These are phyloP conservation scores for Selenicereus undatus DNA, from an alignment of 148 eudicot species.

Conservation along the genomic window DNA sequence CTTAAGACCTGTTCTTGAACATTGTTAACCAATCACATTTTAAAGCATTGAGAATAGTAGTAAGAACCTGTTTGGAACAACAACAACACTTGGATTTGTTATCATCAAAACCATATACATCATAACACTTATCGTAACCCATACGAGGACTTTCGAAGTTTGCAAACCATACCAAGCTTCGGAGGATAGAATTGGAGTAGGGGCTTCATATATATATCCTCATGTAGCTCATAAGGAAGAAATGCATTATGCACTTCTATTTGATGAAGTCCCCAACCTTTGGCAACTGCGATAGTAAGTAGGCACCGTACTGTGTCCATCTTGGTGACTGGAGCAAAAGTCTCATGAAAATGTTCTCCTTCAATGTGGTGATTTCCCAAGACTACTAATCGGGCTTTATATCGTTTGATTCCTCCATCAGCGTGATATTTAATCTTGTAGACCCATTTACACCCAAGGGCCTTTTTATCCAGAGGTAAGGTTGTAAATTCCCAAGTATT, in stretches of 20 bases:
- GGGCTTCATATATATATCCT: background rate
- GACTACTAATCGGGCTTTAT: background rate
- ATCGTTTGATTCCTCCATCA: background rate
- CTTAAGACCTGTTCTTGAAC: too few species aligned
- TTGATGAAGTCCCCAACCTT: background rate
- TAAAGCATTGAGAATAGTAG: too few species aligned
- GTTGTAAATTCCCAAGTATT: background rate
- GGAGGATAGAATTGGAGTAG: background rate
- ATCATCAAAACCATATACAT: too few species aligned
- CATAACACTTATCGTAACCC: background rate
- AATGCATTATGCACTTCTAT: background rate
- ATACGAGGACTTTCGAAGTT: background rate
- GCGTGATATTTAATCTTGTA: background rate
- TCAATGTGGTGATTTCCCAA: background rate
- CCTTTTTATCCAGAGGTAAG: background rate
- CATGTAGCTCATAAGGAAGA: background rate
- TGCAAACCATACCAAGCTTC: background rate
- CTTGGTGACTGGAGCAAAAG: background rate
- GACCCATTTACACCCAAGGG: background rate
- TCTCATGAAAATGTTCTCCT: background rate
- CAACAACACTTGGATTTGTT: too few species aligned
- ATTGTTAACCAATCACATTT: too few species aligned
- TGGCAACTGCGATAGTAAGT: background rate
- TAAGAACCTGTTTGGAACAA: too few species aligned
- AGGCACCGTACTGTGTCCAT: background rate